Evolutionary conservation across 768 basidiomycete genomes (phyloP).

Genomic region (Suillus placidus): DNA sequence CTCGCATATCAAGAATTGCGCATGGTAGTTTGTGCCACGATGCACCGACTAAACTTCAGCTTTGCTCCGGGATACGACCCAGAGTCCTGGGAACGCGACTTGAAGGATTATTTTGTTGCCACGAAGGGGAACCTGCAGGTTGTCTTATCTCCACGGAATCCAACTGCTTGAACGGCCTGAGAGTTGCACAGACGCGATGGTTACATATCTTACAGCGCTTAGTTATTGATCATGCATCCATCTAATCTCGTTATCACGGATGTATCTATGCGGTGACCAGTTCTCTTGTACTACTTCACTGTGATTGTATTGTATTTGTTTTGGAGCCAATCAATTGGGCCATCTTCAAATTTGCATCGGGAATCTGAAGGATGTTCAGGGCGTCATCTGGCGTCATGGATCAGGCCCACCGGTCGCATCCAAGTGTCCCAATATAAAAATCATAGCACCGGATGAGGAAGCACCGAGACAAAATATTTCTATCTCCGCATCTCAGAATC

Average conservation of each 20-base stretch:
- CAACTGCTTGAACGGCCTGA: constrained; percentile 20
- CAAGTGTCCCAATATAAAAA: constrained; percentile 3
- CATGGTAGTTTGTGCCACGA: constrained; percentile 38
- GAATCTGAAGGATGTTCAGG: not conserved
- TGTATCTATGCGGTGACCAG: not conserved
- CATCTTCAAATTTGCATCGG: not conserved
- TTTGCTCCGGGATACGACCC: constrained; percentile 42
- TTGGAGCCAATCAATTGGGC: too few species aligned
- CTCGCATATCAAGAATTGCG: constrained; percentile 48
- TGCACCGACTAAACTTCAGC: constrained; percentile 44
- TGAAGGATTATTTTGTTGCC: constrained; percentile 43
- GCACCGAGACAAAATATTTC: constrained; percentile 2
- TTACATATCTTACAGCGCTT: constrained; percentile 28
- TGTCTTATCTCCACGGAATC: constrained; percentile 37
- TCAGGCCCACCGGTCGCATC: constrained; percentile 1
- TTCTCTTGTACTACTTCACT: not conserved
- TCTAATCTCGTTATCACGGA: constrained; percentile 15
- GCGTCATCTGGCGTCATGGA: constrained; percentile 1
- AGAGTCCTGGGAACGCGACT: constrained; percentile 34
- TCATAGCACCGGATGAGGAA: constrained; percentile 7
- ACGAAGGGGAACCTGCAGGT: constrained; percentile 38
- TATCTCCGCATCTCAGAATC: constrained; percentile 11
- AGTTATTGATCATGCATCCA: constrained; percentile 22
- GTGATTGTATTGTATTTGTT: not conserved
- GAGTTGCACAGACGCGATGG: constrained; percentile 9